Conservation (phyloP, 2,329 filamentous ascomycete species). For the Colletotrichum sojae region DNA sequence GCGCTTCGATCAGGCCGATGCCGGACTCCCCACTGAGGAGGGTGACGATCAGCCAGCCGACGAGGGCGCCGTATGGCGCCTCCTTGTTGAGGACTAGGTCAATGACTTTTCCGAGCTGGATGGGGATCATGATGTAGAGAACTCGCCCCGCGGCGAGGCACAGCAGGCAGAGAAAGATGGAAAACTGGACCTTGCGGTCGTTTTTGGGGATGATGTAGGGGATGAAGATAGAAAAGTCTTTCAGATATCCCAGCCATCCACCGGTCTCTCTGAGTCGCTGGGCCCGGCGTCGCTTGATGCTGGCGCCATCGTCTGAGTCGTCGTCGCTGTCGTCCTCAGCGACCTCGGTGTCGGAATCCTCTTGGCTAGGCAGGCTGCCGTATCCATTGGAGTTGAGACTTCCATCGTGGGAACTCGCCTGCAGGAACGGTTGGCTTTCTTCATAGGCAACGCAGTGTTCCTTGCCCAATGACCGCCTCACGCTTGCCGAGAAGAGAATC, state of each 20-base stretch:
- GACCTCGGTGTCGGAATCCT: background rate
- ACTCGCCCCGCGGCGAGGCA: conserved; percentile 45
- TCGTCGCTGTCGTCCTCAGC: conserved; percentile 40
- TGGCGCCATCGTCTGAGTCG: conserved; percentile 43
- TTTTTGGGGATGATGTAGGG: conserved; percentile 50
- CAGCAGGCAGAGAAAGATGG: conserved; percentile 45
- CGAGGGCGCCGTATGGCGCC: conserved; percentile 14
- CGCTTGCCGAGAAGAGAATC: background rate
- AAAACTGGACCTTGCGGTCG: conserved; percentile 49
- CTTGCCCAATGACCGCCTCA: background rate
- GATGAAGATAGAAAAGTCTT: conserved; percentile 49
- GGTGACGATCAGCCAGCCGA: conserved; percentile 24
- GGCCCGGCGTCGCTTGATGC: conserved; percentile 47
- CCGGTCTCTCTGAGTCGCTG: conserved; percentile 48
- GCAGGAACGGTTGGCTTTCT: conserved; percentile 23
- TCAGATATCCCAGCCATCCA: conserved; percentile 50
- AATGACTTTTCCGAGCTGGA: conserved; percentile 50
- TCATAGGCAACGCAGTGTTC: background rate
- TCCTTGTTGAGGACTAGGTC: conserved; percentile 47
- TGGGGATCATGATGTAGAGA: conserved; percentile 50
- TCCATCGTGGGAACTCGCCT: background rate
- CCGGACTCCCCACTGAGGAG: conserved; percentile 17
- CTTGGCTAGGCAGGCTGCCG: background rate
- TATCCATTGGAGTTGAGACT: background rate
- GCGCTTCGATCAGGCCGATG: conserved; percentile 40